Conservation (phyloP, 2,329 filamentous ascomycete species). For the Clarireedia monteithiana region DNA sequence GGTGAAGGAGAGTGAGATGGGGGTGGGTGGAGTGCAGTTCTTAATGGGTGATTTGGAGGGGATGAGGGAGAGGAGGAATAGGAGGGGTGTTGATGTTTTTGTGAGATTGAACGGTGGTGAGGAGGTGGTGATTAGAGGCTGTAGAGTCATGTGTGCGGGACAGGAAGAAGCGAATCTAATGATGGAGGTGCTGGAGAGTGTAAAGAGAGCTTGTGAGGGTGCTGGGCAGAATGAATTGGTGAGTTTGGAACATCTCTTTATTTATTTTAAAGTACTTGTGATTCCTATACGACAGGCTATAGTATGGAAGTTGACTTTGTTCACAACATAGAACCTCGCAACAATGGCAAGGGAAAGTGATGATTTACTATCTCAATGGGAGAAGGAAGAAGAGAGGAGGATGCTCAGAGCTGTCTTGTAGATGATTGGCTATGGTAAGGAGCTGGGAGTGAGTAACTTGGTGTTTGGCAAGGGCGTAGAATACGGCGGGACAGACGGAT, state of each 20-base stretch:
- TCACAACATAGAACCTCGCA: neutral
- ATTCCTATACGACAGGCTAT: neutral
- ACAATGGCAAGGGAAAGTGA: neutral
- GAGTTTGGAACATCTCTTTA: neutral
- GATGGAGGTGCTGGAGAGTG: neutral
- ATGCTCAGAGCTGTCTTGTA: conserved; percentile 1
- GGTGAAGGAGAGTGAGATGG: neutral
- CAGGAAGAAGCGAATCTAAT: neutral
- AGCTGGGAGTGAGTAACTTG: neutral
- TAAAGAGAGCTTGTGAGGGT: no score
- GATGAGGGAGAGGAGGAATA: neutral
- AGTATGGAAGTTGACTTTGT: neutral
- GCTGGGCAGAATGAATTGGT: no score
- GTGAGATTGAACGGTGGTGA: neutral
- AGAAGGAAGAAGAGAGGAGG: neutral
- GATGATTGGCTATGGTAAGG: neutral
- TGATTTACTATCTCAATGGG: neutral
- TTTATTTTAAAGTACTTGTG: neutral
- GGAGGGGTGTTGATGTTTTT: neutral
- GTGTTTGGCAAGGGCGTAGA: neutral
- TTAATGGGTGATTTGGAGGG: neutral
- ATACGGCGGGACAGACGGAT: neutral
- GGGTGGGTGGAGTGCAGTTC: neutral
- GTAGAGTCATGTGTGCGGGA: neutral
- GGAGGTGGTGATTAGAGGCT: neutral